Evolutionary conservation across 441 rosid genomes (phyloP).

Genomic region (Pelargonium cotyledonis): DNA sequence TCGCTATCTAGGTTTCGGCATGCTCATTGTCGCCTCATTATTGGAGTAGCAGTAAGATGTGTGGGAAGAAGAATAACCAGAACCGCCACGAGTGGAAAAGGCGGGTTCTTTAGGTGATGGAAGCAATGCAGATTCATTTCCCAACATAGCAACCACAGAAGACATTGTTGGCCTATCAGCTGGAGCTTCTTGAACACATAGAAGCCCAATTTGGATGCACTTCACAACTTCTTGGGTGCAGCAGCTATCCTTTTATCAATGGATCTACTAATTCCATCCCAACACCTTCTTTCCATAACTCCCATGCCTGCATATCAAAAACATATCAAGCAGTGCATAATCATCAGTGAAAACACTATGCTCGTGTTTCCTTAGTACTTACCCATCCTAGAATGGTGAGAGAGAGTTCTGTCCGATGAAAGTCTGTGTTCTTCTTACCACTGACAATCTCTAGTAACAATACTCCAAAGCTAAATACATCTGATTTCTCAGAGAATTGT

Average conservation of each 20-base stretch:
- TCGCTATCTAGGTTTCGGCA: background rate
- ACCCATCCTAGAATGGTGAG: conserved; percentile 41
- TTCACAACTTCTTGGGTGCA: conserved; percentile 19
- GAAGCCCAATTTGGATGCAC: conserved; percentile 37
- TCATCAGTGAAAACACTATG: background rate
- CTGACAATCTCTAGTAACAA: conserved; percentile 67
- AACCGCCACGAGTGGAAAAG: background rate
- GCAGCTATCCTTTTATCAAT: conserved; percentile 18
- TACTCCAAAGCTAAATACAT: conserved; percentile 84
- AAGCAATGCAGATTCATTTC: conserved; percentile 22
- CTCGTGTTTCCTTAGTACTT: conserved; percentile 42
- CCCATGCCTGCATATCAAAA: conserved; percentile 32
- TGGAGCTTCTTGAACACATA: conserved; percentile 39
- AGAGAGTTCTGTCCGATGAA: conserved; percentile 34
- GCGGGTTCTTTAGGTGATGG: conserved; percentile 31
- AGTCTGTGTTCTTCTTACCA: conserved; percentile 68
- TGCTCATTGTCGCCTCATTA: background rate
- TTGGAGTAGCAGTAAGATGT: background rate
- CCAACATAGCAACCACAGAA: conserved; percentile 26
- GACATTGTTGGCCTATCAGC: conserved; percentile 31
- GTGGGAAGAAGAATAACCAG: background rate
- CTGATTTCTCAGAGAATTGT: conserved; percentile 29
- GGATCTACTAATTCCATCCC: conserved; percentile 32
- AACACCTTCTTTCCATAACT: conserved; percentile 32
- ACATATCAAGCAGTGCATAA: background rate